Evolutionary conservation across 306 rosid species (phyloP).

Genomic region (Dalbergia cochinchinensis): DNA sequence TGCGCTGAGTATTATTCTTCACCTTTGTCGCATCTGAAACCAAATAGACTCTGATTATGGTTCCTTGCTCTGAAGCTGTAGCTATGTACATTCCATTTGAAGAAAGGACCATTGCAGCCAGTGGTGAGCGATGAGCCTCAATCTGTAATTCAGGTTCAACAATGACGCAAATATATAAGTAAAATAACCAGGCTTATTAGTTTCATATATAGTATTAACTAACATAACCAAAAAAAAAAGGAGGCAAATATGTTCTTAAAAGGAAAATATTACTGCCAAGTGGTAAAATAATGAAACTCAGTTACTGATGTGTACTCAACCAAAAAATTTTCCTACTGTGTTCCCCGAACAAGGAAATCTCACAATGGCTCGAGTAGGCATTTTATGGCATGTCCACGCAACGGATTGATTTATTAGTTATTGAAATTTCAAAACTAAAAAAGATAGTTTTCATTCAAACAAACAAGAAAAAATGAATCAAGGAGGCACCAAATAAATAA

Average conservation of each 20-base stretch:
- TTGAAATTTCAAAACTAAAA: conserved; percentile 23
- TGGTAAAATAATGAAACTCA: conserved; percentile 32
- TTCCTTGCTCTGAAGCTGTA: conserved; percentile 98
- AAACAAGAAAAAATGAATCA: conserved; percentile 19
- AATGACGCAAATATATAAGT: conserved; percentile 23
- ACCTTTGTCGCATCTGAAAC: conserved; percentile 96
- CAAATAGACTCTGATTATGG: conserved; percentile 87
- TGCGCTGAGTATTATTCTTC: conserved; percentile 42
- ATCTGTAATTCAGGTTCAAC: conserved; percentile 64
- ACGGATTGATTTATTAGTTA: conserved; percentile 10
- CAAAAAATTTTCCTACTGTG: conserved; percentile 7
- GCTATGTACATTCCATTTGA: conserved; percentile 89
- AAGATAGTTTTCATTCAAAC: not conserved
- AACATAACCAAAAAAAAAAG: not conserved
- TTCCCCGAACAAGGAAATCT: conserved; percentile 28
- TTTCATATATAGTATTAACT: not conserved
- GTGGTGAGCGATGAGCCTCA: conserved; percentile 88
- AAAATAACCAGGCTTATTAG: conserved; percentile 1
- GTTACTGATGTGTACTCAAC: conserved; percentile 6
- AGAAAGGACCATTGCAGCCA: conserved; percentile 85
- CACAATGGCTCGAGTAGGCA: conserved; percentile 23
- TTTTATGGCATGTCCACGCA: conserved; percentile 39
- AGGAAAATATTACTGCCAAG: conserved; percentile 22
- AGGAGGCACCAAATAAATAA: conserved; percentile 13
- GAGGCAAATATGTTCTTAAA: conserved; percentile 1